Conservation (phyloP, 805 yeast species). For the Candida yuanshanica region DNA sequence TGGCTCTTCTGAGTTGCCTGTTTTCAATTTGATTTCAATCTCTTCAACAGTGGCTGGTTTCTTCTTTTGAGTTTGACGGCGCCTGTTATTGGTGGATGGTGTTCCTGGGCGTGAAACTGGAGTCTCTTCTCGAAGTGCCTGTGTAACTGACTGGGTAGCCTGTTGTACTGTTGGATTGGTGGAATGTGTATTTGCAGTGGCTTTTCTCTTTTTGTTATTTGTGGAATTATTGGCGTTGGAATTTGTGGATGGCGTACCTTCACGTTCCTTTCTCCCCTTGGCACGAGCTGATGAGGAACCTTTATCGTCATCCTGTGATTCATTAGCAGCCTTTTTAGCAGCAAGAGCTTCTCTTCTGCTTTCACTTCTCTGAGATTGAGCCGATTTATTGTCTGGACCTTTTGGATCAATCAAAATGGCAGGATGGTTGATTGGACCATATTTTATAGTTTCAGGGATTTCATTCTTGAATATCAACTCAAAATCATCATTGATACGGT, state of each 20-base stretch:
- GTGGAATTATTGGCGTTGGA: slow-evolving; percentile 1
- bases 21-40: not conserved
- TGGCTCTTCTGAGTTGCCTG: slow-evolving; percentile 49
- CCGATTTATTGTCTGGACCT: slow-evolving; percentile 48
- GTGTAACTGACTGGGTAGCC: slow-evolving; percentile 2
- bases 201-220: slow-evolving; percentile 21
- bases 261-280: slow-evolving; percentile 20
- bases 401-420: slow-evolving; percentile 69
- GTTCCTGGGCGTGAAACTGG: slow-evolving; percentile 10
- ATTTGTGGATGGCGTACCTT: slow-evolving; percentile 20
- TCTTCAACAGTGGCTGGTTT: slow-evolving; percentile 3
- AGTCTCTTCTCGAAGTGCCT: slow-evolving; percentile 1
- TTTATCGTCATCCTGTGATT: slow-evolving; percentile 17
- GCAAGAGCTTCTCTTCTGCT: slow-evolving; percentile 89
- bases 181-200: slow-evolving; percentile 4
- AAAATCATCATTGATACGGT: slow-evolving; percentile 75
- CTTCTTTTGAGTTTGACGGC: slow-evolving; percentile 7
- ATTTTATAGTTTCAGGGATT: slow-evolving; percentile 71
- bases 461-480: slow-evolving; percentile 70
- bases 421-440: slow-evolving; percentile 83
- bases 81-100: slow-evolving; percentile 10
- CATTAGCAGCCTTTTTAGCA: slow-evolving; percentile 62
- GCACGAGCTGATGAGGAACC: not conserved
- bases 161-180: slow-evolving; percentile 3
- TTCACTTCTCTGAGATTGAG: slow-evolving; percentile 76